These are phyloP conservation scores for Aspergillus ochraceoroseus DNA, from an alignment of 2,329 filamentous ascomycete species.

Conservation along the genomic window DNA sequence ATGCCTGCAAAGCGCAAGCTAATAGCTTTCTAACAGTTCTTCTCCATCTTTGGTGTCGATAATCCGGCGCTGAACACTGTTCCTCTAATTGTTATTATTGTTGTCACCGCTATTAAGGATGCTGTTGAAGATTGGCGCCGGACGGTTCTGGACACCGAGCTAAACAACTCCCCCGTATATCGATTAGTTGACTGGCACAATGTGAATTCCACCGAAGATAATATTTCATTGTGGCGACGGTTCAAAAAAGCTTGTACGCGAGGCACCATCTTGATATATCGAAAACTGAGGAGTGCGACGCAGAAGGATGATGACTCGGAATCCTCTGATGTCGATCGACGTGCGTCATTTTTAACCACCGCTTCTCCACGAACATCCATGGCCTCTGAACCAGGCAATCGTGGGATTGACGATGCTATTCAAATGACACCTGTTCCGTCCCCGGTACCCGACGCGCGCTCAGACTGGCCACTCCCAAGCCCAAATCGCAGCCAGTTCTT, in stretches of 20 bases:
- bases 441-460: conserved; percentile 57
- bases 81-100: conserved; percentile 86
- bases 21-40: conserved; percentile 59
- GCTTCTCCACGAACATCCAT: conserved; percentile 53
- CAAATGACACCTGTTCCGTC: conserved; percentile 95
- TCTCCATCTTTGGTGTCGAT: conserved; percentile 87
- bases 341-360: conserved; percentile 63
- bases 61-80: conserved; percentile 88
- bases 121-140: conserved; percentile 91
- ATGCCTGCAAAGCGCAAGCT: conserved; percentile 13
- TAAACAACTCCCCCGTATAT: conserved; percentile 95
- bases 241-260: conserved; percentile 83
- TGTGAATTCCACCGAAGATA: conserved; percentile 84
- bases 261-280: conserved; percentile 53
- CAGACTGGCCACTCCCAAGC: conserved; percentile 38
- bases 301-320: conserved; percentile 44
- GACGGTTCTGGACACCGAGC: conserved; percentile 82
- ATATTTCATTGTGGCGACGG: conserved; percentile 76
- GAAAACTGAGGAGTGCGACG: conserved; percentile 48
- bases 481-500: conserved; percentile 30
- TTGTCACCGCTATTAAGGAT: conserved; percentile 87
- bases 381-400: conserved; percentile 47
- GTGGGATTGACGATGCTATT: conserved; percentile 60
- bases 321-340: conserved; percentile 48
- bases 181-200: conserved; percentile 84